These are phyloP conservation scores for Erodium texanum DNA, from an alignment of 441 rosid species.

Conservation along the genomic window DNA sequence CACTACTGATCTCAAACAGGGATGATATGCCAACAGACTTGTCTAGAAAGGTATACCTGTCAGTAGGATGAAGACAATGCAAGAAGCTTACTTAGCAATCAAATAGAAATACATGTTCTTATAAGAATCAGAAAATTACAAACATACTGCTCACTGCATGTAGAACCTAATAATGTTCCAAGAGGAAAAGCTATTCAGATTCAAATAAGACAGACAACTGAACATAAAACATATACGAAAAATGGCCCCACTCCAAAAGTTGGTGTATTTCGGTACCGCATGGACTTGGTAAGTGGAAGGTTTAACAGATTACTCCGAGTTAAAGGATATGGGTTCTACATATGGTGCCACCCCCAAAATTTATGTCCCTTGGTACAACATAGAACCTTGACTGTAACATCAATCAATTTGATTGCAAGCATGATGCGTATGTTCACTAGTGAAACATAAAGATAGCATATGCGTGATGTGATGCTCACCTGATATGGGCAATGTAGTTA, in stretches of 20 bases:
- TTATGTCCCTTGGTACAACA: background rate
- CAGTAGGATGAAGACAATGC: conserved; percentile 15
- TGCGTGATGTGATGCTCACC: background rate
- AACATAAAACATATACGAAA: background rate
- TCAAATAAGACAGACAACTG: background rate
- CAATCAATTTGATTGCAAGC: background rate
- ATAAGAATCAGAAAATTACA: conserved; percentile 3
- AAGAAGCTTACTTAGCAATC: conserved; percentile 3
- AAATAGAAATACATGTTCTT: conserved; percentile 11
- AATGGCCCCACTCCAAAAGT: background rate
- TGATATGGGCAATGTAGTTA: background rate
- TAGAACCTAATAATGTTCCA: background rate
- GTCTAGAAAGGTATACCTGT: conserved; percentile 86
- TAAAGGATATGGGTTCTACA: background rate
- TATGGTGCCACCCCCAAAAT: background rate
- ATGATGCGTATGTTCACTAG: background rate
- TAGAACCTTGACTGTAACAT: background rate
- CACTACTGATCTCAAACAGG: conserved; percentile 55
- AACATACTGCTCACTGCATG: background rate
- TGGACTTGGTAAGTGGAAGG: background rate
- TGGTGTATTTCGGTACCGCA: background rate
- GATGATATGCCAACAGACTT: conserved; percentile 82
- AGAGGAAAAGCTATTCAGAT: conserved; percentile 2
- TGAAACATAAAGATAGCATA: background rate
- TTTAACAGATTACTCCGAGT: background rate